A percentile compares a stretch with the other conserved stretches of the same genome.
Evolutionary conservation across 371 early-diverging fungal species (phyloP).

Genomic region (Rhizopus stolonifer): DNA sequence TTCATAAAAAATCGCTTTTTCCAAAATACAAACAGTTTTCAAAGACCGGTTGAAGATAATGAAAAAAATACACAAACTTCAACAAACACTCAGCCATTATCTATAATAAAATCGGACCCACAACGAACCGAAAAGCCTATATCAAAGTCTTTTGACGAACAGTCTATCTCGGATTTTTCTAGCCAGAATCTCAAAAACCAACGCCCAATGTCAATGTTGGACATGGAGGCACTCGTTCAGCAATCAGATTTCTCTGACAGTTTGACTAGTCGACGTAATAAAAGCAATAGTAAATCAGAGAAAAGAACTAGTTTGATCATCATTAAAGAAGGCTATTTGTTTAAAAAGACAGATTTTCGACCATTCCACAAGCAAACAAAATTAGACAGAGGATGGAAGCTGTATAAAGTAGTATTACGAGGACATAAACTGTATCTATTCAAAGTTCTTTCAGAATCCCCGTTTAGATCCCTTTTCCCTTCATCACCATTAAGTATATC

Average conservation of each 20-base stretch:
- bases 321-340: slow-evolving; percentile 62
- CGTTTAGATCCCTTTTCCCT: slow-evolving; percentile 52
- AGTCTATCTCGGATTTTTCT: neutral
- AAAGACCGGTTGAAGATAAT: neutral
- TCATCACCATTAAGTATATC: slow-evolving; percentile 14
- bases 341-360: slow-evolving; percentile 64
- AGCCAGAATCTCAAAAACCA: neutral
- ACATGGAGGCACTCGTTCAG: slow-evolving; percentile 8
- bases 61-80: neutral
- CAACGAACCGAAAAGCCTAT: slow-evolving; percentile 3
- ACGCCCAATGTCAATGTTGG: slow-evolving; percentile 25
- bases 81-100: neutral
- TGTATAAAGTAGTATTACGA: slow-evolving; percentile 71
- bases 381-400: slow-evolving; percentile 77
- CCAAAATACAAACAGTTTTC: slow-evolving; percentile 3
- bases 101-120: neutral
- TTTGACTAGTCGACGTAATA: slow-evolving; percentile 2
- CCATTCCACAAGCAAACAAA: slow-evolving; percentile 49
- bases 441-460: slow-evolving; percentile 66
- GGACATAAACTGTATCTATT: slow-evolving; percentile 84
- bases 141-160: slow-evolving; percentile 14
- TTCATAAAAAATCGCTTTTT: slow-evolving; percentile 27
- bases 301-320: slow-evolving; percentile 40
- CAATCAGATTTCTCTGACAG: neutral
- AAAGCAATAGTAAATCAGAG: slow-evolving; percentile 1